phyloP scores from a whole-genome alignment of 2,329 filamentous ascomycete species.

The Capronia coronata region DNA sequence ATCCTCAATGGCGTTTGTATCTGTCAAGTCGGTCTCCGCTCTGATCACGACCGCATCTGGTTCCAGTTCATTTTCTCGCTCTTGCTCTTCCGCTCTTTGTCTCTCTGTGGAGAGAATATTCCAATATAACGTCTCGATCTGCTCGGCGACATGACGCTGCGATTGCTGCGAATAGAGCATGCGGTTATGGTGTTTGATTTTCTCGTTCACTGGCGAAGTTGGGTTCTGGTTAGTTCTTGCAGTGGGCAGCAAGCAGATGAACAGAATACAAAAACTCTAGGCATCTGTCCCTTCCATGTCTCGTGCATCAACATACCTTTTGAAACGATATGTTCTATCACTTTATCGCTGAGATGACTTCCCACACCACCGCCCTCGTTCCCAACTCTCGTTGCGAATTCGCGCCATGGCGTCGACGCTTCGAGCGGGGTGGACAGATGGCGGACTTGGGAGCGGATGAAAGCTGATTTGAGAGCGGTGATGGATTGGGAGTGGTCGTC shows the following conservation, averaged over 20 bases:
- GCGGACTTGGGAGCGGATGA: conserved; percentile 47
- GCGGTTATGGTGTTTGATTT: conserved; percentile 48
- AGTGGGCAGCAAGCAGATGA: too few species aligned
- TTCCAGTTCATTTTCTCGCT: not conserved
- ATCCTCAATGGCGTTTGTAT: conserved; percentile 4
- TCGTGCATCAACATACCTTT: conserved; percentile 38
- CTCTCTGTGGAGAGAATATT: conserved; percentile 39
- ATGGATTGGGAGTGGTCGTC: conserved; percentile 36
- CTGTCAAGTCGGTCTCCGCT: conserved; percentile 15
- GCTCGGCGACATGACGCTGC: conserved; percentile 50
- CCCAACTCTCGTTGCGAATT: conserved; percentile 37
- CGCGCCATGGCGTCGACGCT: conserved; percentile 43
- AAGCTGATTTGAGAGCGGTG: conserved; percentile 46
- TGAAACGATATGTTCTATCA: conserved; percentile 45
- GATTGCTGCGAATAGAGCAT: conserved; percentile 50
- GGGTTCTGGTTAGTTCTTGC: too few species aligned
- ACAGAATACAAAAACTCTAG: too few species aligned
- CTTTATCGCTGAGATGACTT: conserved; percentile 44
- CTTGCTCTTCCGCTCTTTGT: conserved; percentile 5
- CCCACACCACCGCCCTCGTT: too few species aligned
- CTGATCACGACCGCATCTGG: conserved; percentile 9
- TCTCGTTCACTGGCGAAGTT: conserved; percentile 41
- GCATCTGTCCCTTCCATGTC: too few species aligned
- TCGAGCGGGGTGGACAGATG: conserved; percentile 46
- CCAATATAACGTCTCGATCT: conserved; percentile 52